Base-by-base conservation (phyloP, 176 grass and related monocot species). In the Themeda triandra region DNA sequence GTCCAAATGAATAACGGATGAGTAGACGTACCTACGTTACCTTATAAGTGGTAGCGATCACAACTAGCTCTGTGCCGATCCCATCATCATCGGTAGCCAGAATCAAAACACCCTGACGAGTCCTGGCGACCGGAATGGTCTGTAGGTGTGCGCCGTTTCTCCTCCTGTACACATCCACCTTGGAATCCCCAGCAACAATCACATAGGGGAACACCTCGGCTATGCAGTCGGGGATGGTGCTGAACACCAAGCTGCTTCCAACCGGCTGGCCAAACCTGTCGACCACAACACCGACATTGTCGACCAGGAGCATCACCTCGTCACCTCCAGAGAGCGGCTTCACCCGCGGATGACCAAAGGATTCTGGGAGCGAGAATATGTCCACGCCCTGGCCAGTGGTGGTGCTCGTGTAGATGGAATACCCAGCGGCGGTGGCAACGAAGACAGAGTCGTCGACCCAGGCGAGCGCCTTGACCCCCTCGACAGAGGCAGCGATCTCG, bases 21-120 rank as follows among this genome's bases (percentile, higher is more conserved):
- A 73, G 66, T 86, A 19, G 77, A 98, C 89, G 10, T 98, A 95
- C 92, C 91, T 98, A 98, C 96, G 41, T 94, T 92, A 89, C 92
- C 93, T 98, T 95, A 92, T 94, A 90, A 94, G 93, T 83, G 39
- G 92, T 95, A 73, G 96, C 89, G 3, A 98, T 49, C 46, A 83
- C 91, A 84, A 92, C 48, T 27, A 95, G 60, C 0, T 89, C 87
- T 0, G 69, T 80, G 32, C 84, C 71, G 33, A 17, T 88, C 40
- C 86, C 86, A 62, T 86, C 79, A 67, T 87, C 93, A 29, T 93
- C 91, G 14, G 76, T 91, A 7, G 83, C 89, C 53, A 98, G 59
- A 79, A 91, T 91, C 25, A 95, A 63, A 66, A 66, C 31, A 41
- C 85, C 77, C 10, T 88, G 42, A 19, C 73, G 69, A 76, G 30